Conservation (phyloP, 495 filamentous ascomycete species). For the Rusavskia elegans region DNA sequence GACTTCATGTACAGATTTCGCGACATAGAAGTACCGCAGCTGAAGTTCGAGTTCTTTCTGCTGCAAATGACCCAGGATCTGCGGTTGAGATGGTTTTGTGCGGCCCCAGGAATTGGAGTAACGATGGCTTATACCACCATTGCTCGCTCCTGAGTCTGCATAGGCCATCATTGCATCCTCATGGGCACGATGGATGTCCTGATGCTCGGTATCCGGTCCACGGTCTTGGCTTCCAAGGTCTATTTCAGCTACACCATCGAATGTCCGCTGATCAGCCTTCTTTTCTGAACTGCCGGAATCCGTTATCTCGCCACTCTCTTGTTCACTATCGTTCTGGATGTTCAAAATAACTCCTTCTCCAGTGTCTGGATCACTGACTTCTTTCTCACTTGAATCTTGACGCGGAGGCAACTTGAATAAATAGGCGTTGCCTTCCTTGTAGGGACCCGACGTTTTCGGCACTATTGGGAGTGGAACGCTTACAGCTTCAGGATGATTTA, state of each 20-base stretch:
- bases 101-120: constrained; percentile 51
- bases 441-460: neutral
- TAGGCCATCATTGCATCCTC: constrained; percentile 22
- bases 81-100: neutral
- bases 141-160: constrained; percentile 21
- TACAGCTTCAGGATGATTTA: constrained; percentile 19
- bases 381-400: neutral
- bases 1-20: constrained; percentile 43
- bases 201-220: constrained; percentile 20
- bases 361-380: neutral
- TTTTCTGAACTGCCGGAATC: neutral
- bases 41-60: constrained; percentile 27
- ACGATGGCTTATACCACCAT: constrained; percentile 27
- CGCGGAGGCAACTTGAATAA: no score
- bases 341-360: neutral
- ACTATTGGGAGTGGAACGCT: neutral
- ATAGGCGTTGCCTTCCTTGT: constrained; percentile 1
- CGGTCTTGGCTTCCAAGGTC: constrained; percentile 23
- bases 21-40: constrained; percentile 31
- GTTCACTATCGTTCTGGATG: neutral
- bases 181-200: constrained; percentile 6
- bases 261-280: neutral
- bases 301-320: neutral
- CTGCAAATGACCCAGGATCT: constrained; percentile 25
- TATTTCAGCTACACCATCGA: constrained; percentile 27